These are phyloP conservation scores for slime mould (Dictyostelium discoideum) DNA, from an alignment of 78 protist genomes.

Conservation along the genomic window DNA sequence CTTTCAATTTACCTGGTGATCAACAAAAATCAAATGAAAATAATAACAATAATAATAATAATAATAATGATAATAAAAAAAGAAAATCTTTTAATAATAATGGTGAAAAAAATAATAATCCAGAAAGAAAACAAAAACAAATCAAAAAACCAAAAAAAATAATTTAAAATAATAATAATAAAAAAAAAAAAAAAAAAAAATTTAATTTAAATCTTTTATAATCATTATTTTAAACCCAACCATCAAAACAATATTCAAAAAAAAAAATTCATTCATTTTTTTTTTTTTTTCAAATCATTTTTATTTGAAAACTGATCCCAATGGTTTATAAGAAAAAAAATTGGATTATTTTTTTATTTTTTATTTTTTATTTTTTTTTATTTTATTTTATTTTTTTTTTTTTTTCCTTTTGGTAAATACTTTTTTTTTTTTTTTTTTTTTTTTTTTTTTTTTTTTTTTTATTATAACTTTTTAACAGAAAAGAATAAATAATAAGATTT, in stretches of 20 bases:
- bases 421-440: no score
- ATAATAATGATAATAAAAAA: constrained; percentile 16
- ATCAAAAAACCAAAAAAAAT: constrained; percentile 34
- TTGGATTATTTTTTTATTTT: no score
- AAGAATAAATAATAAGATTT: no score
- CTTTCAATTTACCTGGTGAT: not conserved
- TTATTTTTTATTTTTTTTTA: not conserved
- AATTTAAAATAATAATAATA: not conserved
- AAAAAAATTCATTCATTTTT: not conserved
- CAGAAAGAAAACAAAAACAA: constrained; percentile 18
- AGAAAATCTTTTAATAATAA: constrained; percentile 20
- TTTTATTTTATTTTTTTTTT: not conserved
- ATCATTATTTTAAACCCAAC: not conserved
- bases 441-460: no score
- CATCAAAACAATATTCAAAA: not conserved
- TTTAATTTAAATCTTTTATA: not conserved
- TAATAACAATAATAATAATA: no score
- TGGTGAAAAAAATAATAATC: not conserved
- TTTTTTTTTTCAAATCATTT: not conserved
- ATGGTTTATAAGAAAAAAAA: not conserved
- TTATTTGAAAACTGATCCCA: not conserved
- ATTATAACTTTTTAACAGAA: no score
- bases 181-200: not conserved
- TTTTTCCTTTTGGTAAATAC: not conserved
- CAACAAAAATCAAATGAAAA: not conserved